Evolutionary conservation across 805 yeast species (phyloP), one percentile per base, ranked within the genome.

Genomic region (Wickerhamiella galacta): DNA sequence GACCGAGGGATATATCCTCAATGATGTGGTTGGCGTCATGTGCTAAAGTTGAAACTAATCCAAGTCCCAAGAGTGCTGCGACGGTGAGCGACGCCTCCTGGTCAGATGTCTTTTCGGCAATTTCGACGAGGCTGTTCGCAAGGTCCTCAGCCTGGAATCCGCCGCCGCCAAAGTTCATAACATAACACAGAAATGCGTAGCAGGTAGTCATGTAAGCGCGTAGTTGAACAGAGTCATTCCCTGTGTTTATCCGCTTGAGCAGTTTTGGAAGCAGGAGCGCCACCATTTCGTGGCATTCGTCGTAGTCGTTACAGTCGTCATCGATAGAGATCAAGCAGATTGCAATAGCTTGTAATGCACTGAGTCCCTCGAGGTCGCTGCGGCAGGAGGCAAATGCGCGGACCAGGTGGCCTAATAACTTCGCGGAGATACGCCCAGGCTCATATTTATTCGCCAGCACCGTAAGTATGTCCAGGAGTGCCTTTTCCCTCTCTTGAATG

Each of bases 1-100:
- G 39, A 16, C 56, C 49, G 23, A 64, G 68, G 27, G 55, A 57
- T 17, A 68, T 31, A 58, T 54, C 47, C 43, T 57, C 25, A 58
- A 64, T 40, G 25, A 41, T 14, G 18, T 30, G 32, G 27, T 36
- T 33, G 15, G 41, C 38, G 7, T 44, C 33, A 14, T 36, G 37
- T 12, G 47, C 34, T 31, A 54, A 38, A 3, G 55, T 53, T 3
- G 47, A 32, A 1, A 53, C 40, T 19, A 52, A 38, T 2, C 51
- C 48, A 6, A 49, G 47, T 4, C 52, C 57, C 20, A 39, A 29
- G 9, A 51, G 41, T 1, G 51, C 41, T 5, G 53, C 42, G 3
- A 47, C 36, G 7, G 49, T 48, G 7, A 47, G 38, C 6, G 40
- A 32, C 3, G 45, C 40, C 19, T 35, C 36, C 7, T 38, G 39